Evolutionary conservation across 768 basidiomycete species (phyloP).

Genomic region (Gloeophyllum trabeum): DNA sequence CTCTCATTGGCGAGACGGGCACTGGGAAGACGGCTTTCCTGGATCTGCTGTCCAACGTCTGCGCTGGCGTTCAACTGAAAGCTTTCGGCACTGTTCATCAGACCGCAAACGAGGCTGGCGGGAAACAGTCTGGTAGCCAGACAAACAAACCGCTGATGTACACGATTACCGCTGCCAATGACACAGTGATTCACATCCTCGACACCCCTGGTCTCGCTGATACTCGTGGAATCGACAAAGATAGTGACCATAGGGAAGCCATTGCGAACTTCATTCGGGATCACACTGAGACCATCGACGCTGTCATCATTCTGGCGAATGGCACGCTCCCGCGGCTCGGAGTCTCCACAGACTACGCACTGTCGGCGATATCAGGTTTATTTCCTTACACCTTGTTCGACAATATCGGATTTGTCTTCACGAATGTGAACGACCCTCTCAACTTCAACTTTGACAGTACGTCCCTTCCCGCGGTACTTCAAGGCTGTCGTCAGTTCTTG

Average conservation of each 20-base stretch:
- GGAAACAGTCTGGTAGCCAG: too few species aligned
- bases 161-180: conserved; percentile 2
- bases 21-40: too few species aligned
- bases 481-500: too few species aligned
- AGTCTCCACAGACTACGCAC: conserved; percentile 17
- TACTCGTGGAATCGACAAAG: conserved; percentile 16
- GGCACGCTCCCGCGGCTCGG: conserved; percentile 14
- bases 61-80: too few species aligned
- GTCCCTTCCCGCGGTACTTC: conserved; percentile 10
- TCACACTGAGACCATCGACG: conserved; percentile 11
- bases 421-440: conserved; percentile 9
- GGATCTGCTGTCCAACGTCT: too few species aligned
- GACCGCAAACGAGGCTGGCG: too few species aligned
- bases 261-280: conserved; percentile 15
- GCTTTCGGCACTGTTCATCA: too few species aligned
- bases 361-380: conserved; percentile 13
- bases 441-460: conserved; percentile 11
- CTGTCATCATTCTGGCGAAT: conserved; percentile 19
- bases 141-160: conserved; percentile 5
- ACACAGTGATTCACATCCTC: conserved; percentile 11
- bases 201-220: conserved; percentile 20
- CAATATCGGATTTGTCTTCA: conserved; percentile 18
- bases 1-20: too few species aligned
- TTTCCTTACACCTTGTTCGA: conserved; percentile 14
- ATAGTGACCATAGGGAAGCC: conserved; percentile 14